Evolutionary conservation across 768 basidiomycete species (phyloP).

Genomic region (Suillus subalutaceus): DNA sequence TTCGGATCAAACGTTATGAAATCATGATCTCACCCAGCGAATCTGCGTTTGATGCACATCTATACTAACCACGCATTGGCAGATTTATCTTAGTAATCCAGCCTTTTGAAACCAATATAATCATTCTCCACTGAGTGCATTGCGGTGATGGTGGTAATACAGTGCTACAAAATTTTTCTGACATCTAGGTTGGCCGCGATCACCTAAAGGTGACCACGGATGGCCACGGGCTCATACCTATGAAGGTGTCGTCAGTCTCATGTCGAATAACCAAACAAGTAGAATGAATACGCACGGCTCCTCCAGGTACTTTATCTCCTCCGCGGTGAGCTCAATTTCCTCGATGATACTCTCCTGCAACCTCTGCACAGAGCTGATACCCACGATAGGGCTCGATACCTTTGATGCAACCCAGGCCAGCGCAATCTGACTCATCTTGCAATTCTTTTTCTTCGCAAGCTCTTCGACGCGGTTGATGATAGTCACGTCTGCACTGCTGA

Average conservation of each 20-base stretch:
- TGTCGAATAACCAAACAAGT: neutral
- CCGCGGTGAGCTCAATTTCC: conserved; percentile 26
- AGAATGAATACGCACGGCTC: conserved; percentile 25
- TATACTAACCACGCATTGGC: neutral
- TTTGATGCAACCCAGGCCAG: conserved; percentile 45
- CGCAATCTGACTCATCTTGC: conserved; percentile 49
- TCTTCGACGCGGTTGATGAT: conserved; percentile 45
- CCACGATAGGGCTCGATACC: conserved; percentile 48
- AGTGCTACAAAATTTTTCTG: neutral
- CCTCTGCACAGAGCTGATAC: conserved; percentile 36
- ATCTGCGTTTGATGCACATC: neutral
- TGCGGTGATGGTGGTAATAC: neutral
- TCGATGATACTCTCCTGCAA: conserved; percentile 33
- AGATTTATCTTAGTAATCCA: conserved; percentile 45
- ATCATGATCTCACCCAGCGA: conserved; percentile 92
- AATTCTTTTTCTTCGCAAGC: conserved; percentile 41
- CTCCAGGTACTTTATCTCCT: conserved; percentile 35
- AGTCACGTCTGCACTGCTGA: conserved; percentile 31
- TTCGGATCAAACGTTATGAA: conserved; percentile 92
- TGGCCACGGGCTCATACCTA: conserved; percentile 23
- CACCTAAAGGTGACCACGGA: conserved; percentile 16
- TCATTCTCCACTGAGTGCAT: neutral
- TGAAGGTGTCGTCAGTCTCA: conserved; percentile 2
- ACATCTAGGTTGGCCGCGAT: neutral
- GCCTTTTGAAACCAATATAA: neutral